These are phyloP conservation scores for Suhomyces chickasaworum DNA, from an alignment of 1,139 yeast species.

Conservation along the genomic window DNA sequence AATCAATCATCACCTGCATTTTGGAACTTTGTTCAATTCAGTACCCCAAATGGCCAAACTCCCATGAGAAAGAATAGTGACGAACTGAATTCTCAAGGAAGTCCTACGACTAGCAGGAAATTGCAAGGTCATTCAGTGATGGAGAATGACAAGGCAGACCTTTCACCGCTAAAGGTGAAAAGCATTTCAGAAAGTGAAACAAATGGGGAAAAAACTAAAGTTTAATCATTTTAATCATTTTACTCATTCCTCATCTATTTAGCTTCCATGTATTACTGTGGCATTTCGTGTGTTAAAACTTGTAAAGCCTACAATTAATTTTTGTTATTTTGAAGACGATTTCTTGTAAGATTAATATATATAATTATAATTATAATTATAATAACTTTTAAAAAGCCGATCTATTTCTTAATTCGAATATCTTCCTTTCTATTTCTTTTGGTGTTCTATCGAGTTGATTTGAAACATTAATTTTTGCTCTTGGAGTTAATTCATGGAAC, in stretches of 20 bases:
- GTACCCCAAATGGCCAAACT: conserved; percentile 62
- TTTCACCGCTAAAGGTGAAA: conserved; percentile 23
- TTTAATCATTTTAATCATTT: background rate
- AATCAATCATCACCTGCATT: conserved; percentile 69
- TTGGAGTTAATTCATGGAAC: conserved; percentile 41
- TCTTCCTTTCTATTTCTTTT: conserved; percentile 59
- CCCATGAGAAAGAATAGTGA: conserved; percentile 44
- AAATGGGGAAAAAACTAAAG: conserved; percentile 11
- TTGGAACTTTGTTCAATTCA: conserved; percentile 78
- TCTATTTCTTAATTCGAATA: conserved; percentile 59
- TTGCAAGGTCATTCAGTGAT: conserved; percentile 13
- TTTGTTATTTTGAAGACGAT: conserved; percentile 9
- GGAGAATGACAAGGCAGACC: conserved; percentile 19
- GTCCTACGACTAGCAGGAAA: conserved; percentile 42
- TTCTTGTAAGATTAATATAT: background rate
- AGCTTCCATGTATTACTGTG: background rate
- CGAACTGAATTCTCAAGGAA: conserved; percentile 39
- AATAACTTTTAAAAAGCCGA: conserved; percentile 34
- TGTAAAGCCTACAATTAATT: conserved; percentile 7
- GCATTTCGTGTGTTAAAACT: conserved; percentile 1
- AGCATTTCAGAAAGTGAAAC: conserved; percentile 7
- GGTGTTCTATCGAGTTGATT: conserved; percentile 56
- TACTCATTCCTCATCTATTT: background rate
- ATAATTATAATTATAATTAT: too few relatives aligned
- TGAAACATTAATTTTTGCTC: conserved; percentile 51